Evolutionary conservation across 768 basidiomycete species (phyloP).

Genomic region (Leucocoprinus sp.): DNA sequence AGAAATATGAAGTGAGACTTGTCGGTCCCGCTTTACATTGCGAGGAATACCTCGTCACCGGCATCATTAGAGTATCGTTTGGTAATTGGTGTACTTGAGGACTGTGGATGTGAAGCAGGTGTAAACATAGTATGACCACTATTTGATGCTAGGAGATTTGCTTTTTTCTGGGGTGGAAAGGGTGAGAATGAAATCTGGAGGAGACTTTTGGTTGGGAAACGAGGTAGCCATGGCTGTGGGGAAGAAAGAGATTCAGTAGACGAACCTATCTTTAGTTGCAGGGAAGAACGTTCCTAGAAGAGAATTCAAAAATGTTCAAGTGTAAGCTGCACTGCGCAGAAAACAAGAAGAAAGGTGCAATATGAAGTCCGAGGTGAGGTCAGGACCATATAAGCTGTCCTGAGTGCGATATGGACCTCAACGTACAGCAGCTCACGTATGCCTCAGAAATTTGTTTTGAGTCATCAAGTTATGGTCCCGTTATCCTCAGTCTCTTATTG

Average conservation of each 20-base stretch:
- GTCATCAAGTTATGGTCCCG: neutral
- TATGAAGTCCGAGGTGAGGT: neutral
- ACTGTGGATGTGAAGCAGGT: neutral
- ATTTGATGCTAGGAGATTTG: too few species aligned
- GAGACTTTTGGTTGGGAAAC: neutral
- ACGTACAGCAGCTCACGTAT: neutral
- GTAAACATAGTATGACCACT: too few species aligned
- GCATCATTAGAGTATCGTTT: too few species aligned
- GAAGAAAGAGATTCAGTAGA: neutral
- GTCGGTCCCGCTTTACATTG: too few species aligned
- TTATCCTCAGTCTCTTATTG: conserved; percentile 5
- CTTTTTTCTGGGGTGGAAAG: neutral
- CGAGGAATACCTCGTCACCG: too few species aligned
- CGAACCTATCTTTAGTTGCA: neutral
- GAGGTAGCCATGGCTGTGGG: neutral
- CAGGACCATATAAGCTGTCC: neutral
- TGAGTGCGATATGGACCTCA: neutral
- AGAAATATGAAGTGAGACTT: too few species aligned
- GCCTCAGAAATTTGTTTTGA: too few species aligned
- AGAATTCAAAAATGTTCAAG: neutral
- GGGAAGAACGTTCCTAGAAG: neutral
- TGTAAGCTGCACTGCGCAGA: neutral
- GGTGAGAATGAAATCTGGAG: neutral
- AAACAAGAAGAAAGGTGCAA: neutral
- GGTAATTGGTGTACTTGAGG: too few species aligned